A percentile compares a stretch with the other conserved stretches of the same genome.
Evolutionary conservation across 1,139 yeast genomes (phyloP).

Genomic region (Zygotorulaspora mrakii): DNA sequence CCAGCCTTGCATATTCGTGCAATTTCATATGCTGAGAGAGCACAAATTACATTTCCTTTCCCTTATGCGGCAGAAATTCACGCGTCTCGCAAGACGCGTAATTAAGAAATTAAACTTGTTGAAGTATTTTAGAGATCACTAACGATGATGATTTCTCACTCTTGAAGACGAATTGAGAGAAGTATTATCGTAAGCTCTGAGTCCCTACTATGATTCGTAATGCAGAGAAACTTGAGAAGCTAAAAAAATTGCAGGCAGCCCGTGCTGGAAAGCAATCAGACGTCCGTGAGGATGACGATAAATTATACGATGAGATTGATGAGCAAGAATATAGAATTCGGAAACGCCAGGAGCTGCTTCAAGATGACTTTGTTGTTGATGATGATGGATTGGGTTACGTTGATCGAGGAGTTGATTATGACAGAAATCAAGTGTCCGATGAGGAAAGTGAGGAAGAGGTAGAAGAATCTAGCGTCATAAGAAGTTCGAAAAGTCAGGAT

Average conservation of each 20-base stretch:
- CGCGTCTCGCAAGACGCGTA: too few relatives aligned
- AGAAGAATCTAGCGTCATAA: slow-evolving; percentile 35
- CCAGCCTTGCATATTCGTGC: too few relatives aligned
- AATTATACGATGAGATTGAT: slow-evolving; percentile 78
- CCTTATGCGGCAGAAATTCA: too few relatives aligned
- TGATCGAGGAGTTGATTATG: slow-evolving; percentile 83
- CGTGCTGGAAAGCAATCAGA: slow-evolving; percentile 29
- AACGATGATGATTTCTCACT: slow-evolving; percentile 46
- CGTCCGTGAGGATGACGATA: slow-evolving; percentile 44
- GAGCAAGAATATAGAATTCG: slow-evolving; percentile 73
- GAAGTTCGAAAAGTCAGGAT: slow-evolving; percentile 41
- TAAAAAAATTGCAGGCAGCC: slow-evolving; percentile 28
- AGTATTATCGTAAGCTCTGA: slow-evolving; percentile 22
- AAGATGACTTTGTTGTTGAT: slow-evolving; percentile 91
- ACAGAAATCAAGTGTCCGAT: slow-evolving; percentile 32
- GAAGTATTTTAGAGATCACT: too few relatives aligned
- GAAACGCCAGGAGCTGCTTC: slow-evolving; percentile 73
- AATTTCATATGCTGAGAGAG: too few relatives aligned
- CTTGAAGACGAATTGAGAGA: slow-evolving; percentile 66
- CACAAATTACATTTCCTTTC: too few relatives aligned
- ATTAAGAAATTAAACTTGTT: too few relatives aligned
- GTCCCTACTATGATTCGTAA: slow-evolving; percentile 21
- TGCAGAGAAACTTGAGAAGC: slow-evolving; percentile 26
- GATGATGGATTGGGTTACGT: slow-evolving; percentile 83
- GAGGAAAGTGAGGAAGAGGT: slow-evolving; percentile 32